Base-by-base conservation (phyloP, 2,329 filamentous ascomycete species). In the Trichophyton mentagrophytes region DNA sequence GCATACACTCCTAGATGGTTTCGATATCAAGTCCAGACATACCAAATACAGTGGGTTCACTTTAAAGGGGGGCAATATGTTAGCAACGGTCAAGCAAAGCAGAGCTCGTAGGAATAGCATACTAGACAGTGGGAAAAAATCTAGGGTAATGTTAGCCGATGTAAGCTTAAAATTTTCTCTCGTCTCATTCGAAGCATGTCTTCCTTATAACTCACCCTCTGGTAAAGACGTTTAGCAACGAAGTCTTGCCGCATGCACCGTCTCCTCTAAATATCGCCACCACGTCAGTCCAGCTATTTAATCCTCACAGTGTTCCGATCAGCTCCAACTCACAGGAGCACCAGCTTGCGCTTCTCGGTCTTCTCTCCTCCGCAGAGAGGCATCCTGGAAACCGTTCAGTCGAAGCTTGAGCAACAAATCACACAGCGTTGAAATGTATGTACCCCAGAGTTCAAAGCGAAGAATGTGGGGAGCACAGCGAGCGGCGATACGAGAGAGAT, bases 51-150 rank as follows among this genome's bases (percentile, higher is more conserved):
- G 92, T 99, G 60, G 93, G 93, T 76, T 97, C 91, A 78, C 82
- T 85, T 22, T 15, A 63, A 55, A 17, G 8, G 57, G 15, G 57
- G 46, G 51, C 20, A 42, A 25, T 15, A 33, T 58, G 61, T 64
- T 44, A 61, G 60, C 44, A 61, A 57, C 65, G 40, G 51, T 62
- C 40, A 46, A 65, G 71, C 61, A 71, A 68, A 66, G 65, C 59
- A 56, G 60, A 27, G 46, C 13, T 56, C 57, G 30, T 13, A 17
- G 49, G 22, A 46, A 59, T 64, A 46, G 61, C 82, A 79, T 79
- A 86, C 83, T 97, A 97, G 70, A 97, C 92, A 61, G 92, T 96
- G 58, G 92, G 92, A 75, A 99, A 99, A 76, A 96, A 96, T 65
- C 89, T 92, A 68, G 46, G 27, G 11, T 33, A 11, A 17, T 47